Base-by-base conservation (phyloP, 768 basidiomycete species). In the Mycena belliarum region DNA sequence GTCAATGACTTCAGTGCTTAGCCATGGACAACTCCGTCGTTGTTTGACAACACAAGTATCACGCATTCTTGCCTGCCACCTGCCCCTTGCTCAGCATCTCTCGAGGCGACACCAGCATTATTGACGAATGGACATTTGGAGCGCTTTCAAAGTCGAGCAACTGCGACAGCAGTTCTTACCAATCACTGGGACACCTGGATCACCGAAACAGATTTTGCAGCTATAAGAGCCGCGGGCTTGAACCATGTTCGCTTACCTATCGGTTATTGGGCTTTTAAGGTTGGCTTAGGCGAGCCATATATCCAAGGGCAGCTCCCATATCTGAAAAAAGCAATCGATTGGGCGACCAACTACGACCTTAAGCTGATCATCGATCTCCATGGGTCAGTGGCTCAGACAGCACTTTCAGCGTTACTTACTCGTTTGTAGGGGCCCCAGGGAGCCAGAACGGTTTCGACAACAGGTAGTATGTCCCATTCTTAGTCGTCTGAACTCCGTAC, bases 211-310 rank as follows among this genome's bases (percentile, higher is more conserved):
- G 95, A 98, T 71, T 91, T 95, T 67, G 71, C 72, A 29, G 81
- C 76, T 43, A 93, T 93, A 57, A 84, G 87, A 49, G 84, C 81
- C 42, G 90, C 91, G 7, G 89, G 89, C 16, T 75, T 93, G 51
- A 93, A 92, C 67, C 90, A 92, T 70, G 87, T 93, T 54, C 84
- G 91, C 45, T 66, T 93, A 33, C 91, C 92, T 14, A 90, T 95
- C 42, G 94, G 93, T 14, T 96, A 91, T 70, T 95, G 91, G 91
- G 92, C 89, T 1, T 93, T 87, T 65, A 91, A 95, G 55, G 84
- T 93, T 35, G 79, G 82, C 20, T 76, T 78, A 15, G 90, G 90
- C 6, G 88, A 93, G 65, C 93, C 92, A 8, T 93, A 81, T 69
- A 83, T 91, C 55, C 81, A 84, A 71, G 91, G 91, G 12, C 91